These are phyloP conservation scores for Aspergillus quadricinctus DNA, from an alignment of 2,329 filamentous ascomycete species.

Conservation along the genomic window DNA sequence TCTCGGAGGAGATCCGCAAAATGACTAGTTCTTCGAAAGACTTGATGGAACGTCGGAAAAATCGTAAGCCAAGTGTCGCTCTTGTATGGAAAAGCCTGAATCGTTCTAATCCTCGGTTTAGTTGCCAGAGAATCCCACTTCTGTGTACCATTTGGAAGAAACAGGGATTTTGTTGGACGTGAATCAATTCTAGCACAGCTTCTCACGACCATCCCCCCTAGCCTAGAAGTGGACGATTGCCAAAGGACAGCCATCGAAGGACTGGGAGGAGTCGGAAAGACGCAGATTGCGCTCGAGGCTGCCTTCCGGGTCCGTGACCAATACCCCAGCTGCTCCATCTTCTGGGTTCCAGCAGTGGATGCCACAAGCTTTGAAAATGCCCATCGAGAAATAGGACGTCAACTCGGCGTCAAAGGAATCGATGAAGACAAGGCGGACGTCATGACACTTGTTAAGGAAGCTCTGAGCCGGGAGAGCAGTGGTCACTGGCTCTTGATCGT, in stretches of 20 bases:
- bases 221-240: neutral
- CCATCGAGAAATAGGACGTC: conserved; percentile 6
- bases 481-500: conserved; percentile 19
- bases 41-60: no score
- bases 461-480: conserved; percentile 4
- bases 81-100: no score
- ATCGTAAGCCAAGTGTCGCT: no score
- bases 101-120: no score
- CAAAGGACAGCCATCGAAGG: conserved; percentile 10
- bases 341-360: conserved; percentile 13
- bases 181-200: no score
- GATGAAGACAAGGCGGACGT: conserved; percentile 4
- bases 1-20: no score
- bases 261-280: conserved; percentile 24
- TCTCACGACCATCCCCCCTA: no score
- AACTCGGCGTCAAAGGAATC: conserved; percentile 4
- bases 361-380: conserved; percentile 9
- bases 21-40: no score
- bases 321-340: conserved; percentile 10
- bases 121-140: no score
- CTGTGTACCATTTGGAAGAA: no score
- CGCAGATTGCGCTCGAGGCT: conserved; percentile 19
- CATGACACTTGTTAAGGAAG: conserved; percentile 2
- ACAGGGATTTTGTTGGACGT: no score
- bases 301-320: conserved; percentile 8